phyloP scores from a whole-genome alignment of 106 monocot genomes.

The Phalaenopsis equestris region DNA sequence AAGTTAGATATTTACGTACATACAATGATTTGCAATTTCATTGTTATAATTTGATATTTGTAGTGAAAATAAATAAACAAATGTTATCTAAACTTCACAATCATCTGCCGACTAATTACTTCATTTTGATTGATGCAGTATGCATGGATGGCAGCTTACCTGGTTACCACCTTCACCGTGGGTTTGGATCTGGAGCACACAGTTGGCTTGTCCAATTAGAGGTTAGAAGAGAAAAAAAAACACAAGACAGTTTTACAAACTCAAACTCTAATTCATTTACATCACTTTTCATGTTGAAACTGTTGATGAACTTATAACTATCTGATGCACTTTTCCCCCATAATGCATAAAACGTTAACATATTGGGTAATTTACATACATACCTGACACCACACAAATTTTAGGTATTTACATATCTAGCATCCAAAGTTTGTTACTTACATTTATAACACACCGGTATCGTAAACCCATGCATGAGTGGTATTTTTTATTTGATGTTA shows the following conservation, averaged over 20 bases:
- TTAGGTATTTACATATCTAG: too few species aligned
- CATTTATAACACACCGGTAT: too few species aligned
- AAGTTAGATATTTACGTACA: too few species aligned
- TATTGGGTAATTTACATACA: neutral
- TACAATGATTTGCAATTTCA: too few species aligned
- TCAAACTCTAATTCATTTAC: too few species aligned
- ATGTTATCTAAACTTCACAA: neutral
- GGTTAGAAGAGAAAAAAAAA: slow-evolving; percentile 23
- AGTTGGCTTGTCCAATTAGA: slow-evolving; percentile 75
- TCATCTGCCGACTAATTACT: neutral
- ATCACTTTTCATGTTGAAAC: neutral
- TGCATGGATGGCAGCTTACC: slow-evolving; percentile 76
- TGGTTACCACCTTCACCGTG: slow-evolving; percentile 65
- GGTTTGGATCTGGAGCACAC: slow-evolving; percentile 68
- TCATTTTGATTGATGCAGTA: slow-evolving; percentile 25
- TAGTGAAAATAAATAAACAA: too few species aligned
- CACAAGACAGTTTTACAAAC: neutral
- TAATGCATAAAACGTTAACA: neutral
- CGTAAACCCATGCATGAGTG: too few species aligned
- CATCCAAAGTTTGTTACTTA: too few species aligned
- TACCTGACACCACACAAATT: too few species aligned
- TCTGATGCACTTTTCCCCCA: neutral
- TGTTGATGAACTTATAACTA: neutral
- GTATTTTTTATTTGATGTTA: too few species aligned
- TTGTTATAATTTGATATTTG: too few species aligned